Base-by-base conservation (phyloP, 2,329 filamentous ascomycete species). In the Ophiostoma sp. region DNA sequence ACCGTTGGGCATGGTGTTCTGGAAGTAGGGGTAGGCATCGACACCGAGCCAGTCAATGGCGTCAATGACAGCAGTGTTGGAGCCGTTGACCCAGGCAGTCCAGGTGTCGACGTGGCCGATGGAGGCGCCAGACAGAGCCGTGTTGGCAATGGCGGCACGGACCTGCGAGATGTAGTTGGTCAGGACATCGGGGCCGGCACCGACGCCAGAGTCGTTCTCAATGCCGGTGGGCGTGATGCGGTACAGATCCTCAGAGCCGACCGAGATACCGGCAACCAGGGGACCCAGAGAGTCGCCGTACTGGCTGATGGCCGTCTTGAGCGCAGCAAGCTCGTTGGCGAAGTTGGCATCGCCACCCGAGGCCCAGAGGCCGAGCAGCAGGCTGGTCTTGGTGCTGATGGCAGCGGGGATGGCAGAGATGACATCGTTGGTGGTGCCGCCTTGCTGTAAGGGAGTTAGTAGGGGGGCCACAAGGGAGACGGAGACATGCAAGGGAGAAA, bases 81-180 rank as follows among this genome's bases (percentile, higher is more conserved):
- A 88, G 70, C 83, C 82, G 82, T 97, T 94, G 80, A 89, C 89
- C 86, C 90, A 95, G 70, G 89, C 89, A 48, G 91, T 94, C 93
- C 93, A 97, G 70, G 94, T 97, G 80, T 97, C 94, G 80, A 97
- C 94, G 82, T 97, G 94, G 70, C 94, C 94, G 74, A 97, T 70
- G 22, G 88, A 85, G 63, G 85, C 87, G 31, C 83, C 82, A 50
- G 86, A 83, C 31, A 92, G 84, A 68, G 83, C 79, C 17, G 92
- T 94, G 74, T 88, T 88, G 36, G 87, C 79, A 79, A 97, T 88
- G 75, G 88, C 85, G 36, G 84, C 81, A 75, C 90, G 89, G 74
- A 93, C 90, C 80, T 92, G 85, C 74, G 86, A 82, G 84, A 97
- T 93, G 83, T 94, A 96, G 73, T 83, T 81, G 78, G 89, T 87